Conservation (phyloP, 768 basidiomycete species). For the Amanita pallidorosea region DNA sequence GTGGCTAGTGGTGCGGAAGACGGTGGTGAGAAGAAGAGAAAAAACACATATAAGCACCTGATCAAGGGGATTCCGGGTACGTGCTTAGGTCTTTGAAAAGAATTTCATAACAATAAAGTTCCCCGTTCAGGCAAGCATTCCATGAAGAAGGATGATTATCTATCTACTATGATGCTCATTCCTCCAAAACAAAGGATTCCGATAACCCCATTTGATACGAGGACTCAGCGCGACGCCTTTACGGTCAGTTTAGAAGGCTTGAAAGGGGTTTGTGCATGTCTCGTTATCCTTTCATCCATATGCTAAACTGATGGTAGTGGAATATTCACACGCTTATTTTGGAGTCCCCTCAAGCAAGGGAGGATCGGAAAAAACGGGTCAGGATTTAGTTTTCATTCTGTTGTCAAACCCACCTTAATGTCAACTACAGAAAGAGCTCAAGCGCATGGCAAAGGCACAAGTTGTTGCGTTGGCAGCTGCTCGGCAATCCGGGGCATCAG, state of each 20-base stretch:
- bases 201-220: slow-evolving; percentile 52
- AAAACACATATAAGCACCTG: slow-evolving; percentile 67
- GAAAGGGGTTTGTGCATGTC: slow-evolving; percentile 47
- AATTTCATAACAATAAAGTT: slow-evolving; percentile 6
- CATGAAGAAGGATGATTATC: slow-evolving; percentile 68
- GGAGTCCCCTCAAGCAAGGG: slow-evolving; percentile 65
- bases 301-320: slow-evolving; percentile 35
- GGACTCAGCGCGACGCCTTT: slow-evolving; percentile 66
- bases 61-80: slow-evolving; percentile 67
- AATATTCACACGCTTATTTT: slow-evolving; percentile 48
- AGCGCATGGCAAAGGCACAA: slow-evolving; percentile 52
- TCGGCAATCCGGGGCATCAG: neutral
- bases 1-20: slow-evolving; percentile 45
- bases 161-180: slow-evolving; percentile 51
- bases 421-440: slow-evolving; percentile 55
- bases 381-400: slow-evolving; percentile 18
- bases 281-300: slow-evolving; percentile 1
- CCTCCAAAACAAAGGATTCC: slow-evolving; percentile 62
- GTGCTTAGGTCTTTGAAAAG: slow-evolving; percentile 14
- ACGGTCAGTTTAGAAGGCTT: slow-evolving; percentile 60
- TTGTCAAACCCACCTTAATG: neutral
- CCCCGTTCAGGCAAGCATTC: slow-evolving; percentile 56
- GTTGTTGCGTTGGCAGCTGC: slow-evolving; percentile 7
- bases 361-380: slow-evolving; percentile 71
- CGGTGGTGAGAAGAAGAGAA: slow-evolving; percentile 60